These are phyloP conservation scores for Cytospora schulzeri DNA, from an alignment of 2,329 filamentous ascomycete genomes.

Conservation along the genomic window DNA sequence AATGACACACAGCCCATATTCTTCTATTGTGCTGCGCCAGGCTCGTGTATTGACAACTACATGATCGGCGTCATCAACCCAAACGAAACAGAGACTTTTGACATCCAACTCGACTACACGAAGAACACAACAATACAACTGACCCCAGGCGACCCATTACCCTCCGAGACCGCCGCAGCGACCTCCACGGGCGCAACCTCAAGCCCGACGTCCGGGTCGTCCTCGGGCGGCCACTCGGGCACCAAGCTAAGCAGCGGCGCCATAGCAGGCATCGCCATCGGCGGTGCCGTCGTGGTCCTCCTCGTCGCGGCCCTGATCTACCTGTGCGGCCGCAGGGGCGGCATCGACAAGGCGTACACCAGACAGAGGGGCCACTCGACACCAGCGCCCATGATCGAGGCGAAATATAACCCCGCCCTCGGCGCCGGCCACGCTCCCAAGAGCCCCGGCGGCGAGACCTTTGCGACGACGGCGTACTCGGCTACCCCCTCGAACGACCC, in stretches of 20 bases:
- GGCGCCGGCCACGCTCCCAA: conserved; percentile 31
- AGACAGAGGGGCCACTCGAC: conserved; percentile 28
- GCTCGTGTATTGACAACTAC: conserved; percentile 63
- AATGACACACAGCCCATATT: conserved; percentile 67
- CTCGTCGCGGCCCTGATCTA: conserved; percentile 50
- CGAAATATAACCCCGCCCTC: conserved; percentile 28
- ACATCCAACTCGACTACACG: conserved; percentile 50
- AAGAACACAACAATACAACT: conserved; percentile 54
- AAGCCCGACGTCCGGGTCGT: conserved; percentile 18
- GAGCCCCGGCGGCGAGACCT: conserved; percentile 39
- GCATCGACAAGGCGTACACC: conserved; percentile 40
- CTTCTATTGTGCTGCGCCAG: conserved; percentile 69
- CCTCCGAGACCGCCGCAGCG: conserved; percentile 44
- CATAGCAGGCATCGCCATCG: conserved; percentile 63
- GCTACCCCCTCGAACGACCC: conserved; percentile 31
- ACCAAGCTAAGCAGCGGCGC: conserved; percentile 43
- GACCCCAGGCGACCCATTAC: conserved; percentile 57
- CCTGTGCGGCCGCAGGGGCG: conserved; percentile 47
- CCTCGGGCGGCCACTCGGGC: conserved; percentile 23
- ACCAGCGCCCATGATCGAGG: conserved; percentile 35
- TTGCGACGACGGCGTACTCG: conserved; percentile 34
- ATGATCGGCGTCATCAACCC: conserved; percentile 81
- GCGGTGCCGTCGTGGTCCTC: conserved; percentile 47
- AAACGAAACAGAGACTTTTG: conserved; percentile 51
- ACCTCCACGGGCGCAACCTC: conserved; percentile 28